Evolutionary conservation across 305 asterid genomes (phyloP).

Genomic region (Fraxinus latifolia): DNA sequence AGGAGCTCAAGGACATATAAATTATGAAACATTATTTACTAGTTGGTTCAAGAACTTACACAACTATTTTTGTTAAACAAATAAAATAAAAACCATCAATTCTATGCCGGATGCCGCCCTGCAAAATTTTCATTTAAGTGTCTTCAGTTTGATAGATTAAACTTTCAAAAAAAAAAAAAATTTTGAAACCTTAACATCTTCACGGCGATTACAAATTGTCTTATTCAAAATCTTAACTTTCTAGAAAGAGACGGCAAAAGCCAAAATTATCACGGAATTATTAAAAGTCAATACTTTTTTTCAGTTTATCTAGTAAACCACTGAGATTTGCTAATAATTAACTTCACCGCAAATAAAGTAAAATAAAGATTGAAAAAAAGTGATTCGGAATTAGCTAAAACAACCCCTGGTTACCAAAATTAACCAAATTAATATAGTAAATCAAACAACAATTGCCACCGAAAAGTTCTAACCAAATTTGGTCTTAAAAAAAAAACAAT

Average conservation of each 20-base stretch:
- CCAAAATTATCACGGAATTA: not conserved
- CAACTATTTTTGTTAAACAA: not conserved
- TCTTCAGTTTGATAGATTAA: not conserved
- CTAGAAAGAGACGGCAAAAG: not conserved
- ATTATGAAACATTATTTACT: not conserved
- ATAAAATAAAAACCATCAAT: not conserved
- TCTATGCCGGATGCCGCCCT: not conserved
- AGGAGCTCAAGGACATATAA: not conserved
- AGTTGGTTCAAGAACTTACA: not conserved
- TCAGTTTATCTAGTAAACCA: not conserved
- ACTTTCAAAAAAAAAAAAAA: not conserved
- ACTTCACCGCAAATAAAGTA: not conserved
- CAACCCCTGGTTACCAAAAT: constrained; percentile 9
- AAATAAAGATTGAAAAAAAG: not conserved
- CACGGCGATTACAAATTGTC: not conserved
- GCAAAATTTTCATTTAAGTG: not conserved
- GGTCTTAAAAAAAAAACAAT: not conserved
- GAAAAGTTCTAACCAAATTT: constrained; percentile 20
- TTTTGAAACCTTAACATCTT: not conserved
- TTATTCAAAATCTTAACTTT: not conserved
- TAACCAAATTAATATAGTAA: constrained; percentile 22
- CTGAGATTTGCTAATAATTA: not conserved
- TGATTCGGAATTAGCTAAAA: constrained; percentile 10
- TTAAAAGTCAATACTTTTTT: not conserved
- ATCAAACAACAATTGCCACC: constrained; percentile 26